These are phyloP conservation scores for Infundibulicybe gibba DNA, from an alignment of 768 basidiomycete species.

Conservation along the genomic window DNA sequence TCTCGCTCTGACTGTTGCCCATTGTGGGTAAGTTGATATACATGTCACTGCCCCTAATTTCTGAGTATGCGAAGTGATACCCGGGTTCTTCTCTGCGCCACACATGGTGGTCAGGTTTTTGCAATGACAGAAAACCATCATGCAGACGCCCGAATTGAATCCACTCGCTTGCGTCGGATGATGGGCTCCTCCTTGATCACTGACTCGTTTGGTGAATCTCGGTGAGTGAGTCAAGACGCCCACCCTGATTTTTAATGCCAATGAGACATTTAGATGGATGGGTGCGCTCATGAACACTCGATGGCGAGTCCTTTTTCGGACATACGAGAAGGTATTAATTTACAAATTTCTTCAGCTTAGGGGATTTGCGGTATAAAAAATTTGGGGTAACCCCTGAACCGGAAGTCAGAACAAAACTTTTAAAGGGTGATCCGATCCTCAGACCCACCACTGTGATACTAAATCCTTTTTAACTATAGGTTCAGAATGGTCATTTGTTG, in stretches of 20 bases:
- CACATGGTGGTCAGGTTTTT: conserved; percentile 65
- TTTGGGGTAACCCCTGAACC: conserved; percentile 94
- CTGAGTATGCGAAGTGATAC: conserved; percentile 63
- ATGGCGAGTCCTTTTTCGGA: conserved; percentile 53
- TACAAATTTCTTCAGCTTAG: conserved; percentile 49
- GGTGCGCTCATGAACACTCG: conserved; percentile 90
- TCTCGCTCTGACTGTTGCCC: conserved; percentile 83
- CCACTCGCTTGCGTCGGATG: conserved; percentile 80
- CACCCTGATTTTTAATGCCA: neutral
- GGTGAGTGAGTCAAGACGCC: conserved; percentile 50
- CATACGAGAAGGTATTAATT: neutral
- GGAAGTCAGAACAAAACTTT: conserved; percentile 71
- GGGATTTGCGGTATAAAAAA: conserved; percentile 85
- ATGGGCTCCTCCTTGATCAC: conserved; percentile 88
- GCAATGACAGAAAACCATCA: conserved; percentile 96
- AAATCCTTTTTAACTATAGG: conserved; percentile 38
- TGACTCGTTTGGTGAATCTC: conserved; percentile 91
- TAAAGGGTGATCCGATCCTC: conserved; percentile 52
- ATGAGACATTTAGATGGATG: conserved; percentile 70
- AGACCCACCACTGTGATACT: neutral
- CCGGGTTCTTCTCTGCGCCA: conserved; percentile 77
- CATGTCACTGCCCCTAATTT: neutral
- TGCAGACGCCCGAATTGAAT: conserved; percentile 87
- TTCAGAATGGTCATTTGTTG: conserved; percentile 79
- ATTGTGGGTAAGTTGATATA: conserved; percentile 70